These are phyloP conservation scores for Moniliophthora roreri DNA, from an alignment of 1,284 basidiomycete genomes.

Conservation along the genomic window DNA sequence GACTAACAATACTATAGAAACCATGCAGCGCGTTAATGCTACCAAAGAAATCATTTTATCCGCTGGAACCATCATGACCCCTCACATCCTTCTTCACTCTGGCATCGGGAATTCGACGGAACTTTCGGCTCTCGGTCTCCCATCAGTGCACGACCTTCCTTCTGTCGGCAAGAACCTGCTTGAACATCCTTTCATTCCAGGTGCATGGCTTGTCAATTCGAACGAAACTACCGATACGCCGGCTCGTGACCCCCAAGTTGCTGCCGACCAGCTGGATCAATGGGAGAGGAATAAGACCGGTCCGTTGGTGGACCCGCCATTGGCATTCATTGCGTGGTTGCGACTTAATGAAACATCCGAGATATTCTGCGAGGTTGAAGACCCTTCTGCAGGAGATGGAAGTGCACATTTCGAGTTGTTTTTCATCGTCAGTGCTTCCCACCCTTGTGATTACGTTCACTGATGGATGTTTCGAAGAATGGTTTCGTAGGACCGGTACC, in stretches of 20 bases:
- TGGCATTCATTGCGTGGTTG: slow-evolving; percentile 18
- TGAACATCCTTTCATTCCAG: slow-evolving; percentile 7
- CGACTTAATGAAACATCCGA: slow-evolving; percentile 15
- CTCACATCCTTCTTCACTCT: slow-evolving; percentile 8
- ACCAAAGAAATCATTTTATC: slow-evolving; percentile 11
- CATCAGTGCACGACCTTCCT: slow-evolving; percentile 6
- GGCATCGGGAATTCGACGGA: slow-evolving; percentile 9
- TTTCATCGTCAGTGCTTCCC: slow-evolving; percentile 12
- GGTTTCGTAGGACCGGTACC: not conserved
- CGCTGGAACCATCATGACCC: slow-evolving; percentile 9
- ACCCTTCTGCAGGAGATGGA: slow-evolving; percentile 17
- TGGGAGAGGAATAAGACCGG: slow-evolving; percentile 11
- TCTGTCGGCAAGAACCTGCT: slow-evolving; percentile 10
- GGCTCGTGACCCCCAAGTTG: slow-evolving; percentile 5
- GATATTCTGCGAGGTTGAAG: slow-evolving; percentile 11
- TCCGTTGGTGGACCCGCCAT: slow-evolving; percentile 3
- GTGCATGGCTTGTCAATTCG: slow-evolving; percentile 7
- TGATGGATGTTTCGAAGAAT: not conserved
- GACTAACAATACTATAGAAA: not conserved
- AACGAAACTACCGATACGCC: slow-evolving; percentile 4
- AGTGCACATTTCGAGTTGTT: slow-evolving; percentile 21
- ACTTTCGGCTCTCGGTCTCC: slow-evolving; percentile 2
- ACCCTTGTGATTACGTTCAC: not conserved
- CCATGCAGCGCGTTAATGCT: slow-evolving; percentile 1
- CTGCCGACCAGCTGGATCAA: slow-evolving; percentile 5